A percentile compares a stretch with the other conserved stretches of the same genome.
Conservation (phyloP, 345 rosid species). For the Boechera divaricarpa region DNA sequence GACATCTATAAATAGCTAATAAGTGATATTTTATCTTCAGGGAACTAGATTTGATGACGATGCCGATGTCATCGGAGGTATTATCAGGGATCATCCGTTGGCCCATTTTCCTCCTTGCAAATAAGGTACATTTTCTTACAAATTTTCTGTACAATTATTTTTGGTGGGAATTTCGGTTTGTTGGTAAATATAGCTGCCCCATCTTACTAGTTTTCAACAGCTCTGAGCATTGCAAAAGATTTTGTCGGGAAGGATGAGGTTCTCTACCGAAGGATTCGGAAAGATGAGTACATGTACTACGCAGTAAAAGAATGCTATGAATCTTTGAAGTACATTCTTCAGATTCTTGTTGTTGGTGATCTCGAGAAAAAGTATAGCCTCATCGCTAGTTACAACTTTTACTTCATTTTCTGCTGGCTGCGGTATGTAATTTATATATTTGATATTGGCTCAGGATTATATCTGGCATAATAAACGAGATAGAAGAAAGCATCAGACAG, state of each 20-base stretch:
- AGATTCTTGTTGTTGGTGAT: slow-evolving; percentile 78
- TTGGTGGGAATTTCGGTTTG: slow-evolving; percentile 27
- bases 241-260: slow-evolving; percentile 68
- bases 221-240: slow-evolving; percentile 83
- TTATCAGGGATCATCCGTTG: slow-evolving; percentile 71
- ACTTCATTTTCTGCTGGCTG: slow-evolving; percentile 31
- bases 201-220: slow-evolving; percentile 73
- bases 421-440: background rate
- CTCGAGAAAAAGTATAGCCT: slow-evolving; percentile 73
- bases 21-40: slow-evolving; percentile 48
- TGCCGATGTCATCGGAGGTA: slow-evolving; percentile 73
- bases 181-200: slow-evolving; percentile 46
- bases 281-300: slow-evolving; percentile 83
- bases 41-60: slow-evolving; percentile 90
- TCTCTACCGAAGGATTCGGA: slow-evolving; percentile 74
- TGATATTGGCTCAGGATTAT: slow-evolving; percentile 57
- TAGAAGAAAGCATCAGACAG: slow-evolving; percentile 72
- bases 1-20: slow-evolving; percentile 12
- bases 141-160: background rate
- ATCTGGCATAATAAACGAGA: slow-evolving; percentile 61
- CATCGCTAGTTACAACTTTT: slow-evolving; percentile 1
- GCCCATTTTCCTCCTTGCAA: slow-evolving; percentile 95
- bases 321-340: slow-evolving; percentile 81
- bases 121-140: slow-evolving; percentile 60
- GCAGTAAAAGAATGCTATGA: slow-evolving; percentile 91